Percentiles rank a stretch among this genome's conserved stretches.
Evolutionary conservation across 352 stramenopile species (phyloP).

Genomic region (Phytophthora uliginosa): DNA sequence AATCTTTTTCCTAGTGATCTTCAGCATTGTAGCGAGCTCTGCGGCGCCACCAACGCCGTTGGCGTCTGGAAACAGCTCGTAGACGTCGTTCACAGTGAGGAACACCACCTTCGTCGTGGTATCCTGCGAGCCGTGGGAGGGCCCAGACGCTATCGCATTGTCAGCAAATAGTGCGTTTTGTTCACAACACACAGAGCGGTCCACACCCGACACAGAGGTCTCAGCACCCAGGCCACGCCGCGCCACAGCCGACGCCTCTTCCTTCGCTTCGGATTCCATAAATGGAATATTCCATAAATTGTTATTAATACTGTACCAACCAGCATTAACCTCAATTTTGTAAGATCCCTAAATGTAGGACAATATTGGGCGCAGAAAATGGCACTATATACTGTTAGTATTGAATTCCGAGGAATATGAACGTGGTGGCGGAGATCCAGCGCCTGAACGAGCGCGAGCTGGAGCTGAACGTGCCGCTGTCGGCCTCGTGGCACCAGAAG

Average conservation of each 20-base stretch:
- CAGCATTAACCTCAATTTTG: no score
- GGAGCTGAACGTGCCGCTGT: conserved; percentile 73
- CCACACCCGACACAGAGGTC: background rate
- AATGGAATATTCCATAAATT: no score
- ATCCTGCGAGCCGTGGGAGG: background rate
- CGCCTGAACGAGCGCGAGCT: conserved; percentile 88
- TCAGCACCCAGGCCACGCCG: background rate
- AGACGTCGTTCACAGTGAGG: conserved; percentile 81
- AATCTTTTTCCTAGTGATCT: conserved; percentile 29
- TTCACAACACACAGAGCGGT: background rate
- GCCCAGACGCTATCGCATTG: conserved; percentile 2
- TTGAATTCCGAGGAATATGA: conserved; percentile 45
- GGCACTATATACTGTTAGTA: no score
- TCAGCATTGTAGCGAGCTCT: conserved; percentile 66
- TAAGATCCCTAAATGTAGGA: no score
- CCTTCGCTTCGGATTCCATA: background rate
- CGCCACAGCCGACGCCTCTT: background rate
- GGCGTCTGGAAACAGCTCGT: conserved; percentile 64
- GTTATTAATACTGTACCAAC: no score
- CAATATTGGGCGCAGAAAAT: no score
- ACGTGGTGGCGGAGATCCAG: conserved; percentile 87
- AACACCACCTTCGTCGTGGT: conserved; percentile 52
- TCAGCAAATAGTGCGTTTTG: background rate
- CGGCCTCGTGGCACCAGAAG: conserved; percentile 85
- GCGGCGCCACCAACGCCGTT: conserved; percentile 44